These are phyloP conservation scores for Claviceps citrina DNA, from an alignment of 2,329 filamentous ascomycete genomes.

Conservation along the genomic window DNA sequence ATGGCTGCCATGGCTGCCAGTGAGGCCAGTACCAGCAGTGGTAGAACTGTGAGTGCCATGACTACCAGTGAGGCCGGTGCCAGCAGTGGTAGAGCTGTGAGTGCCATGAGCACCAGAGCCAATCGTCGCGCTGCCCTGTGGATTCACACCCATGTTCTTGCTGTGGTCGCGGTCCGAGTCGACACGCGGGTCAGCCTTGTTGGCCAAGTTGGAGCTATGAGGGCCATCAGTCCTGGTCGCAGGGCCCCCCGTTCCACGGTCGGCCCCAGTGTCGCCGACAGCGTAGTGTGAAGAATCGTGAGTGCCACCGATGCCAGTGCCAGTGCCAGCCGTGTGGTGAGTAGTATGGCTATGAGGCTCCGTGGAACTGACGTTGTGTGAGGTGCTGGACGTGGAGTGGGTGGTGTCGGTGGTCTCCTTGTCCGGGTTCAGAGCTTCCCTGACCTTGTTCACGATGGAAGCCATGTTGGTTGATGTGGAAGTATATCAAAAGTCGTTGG, in stretches of 20 bases:
- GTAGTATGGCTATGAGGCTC: conserved; percentile 39
- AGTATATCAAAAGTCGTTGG: neutral
- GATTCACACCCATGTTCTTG: conserved; percentile 18
- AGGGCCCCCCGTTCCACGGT: conserved; percentile 11
- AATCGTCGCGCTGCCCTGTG: conserved; percentile 13
- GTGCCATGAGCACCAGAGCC: conserved; percentile 1
- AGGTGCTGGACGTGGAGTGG: conserved; percentile 1
- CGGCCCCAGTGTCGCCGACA: conserved; percentile 5
- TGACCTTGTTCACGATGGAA: conserved; percentile 42
- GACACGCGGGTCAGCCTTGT: conserved; percentile 38
- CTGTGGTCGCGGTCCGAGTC: conserved; percentile 35
- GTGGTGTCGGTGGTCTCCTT: conserved; percentile 14
- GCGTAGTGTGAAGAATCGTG: conserved; percentile 21
- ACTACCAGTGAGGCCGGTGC: too few species aligned
- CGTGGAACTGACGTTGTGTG: conserved; percentile 23
- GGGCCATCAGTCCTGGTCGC: conserved; percentile 25
- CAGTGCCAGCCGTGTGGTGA: conserved; percentile 14
- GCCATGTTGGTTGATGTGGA: conserved; percentile 27
- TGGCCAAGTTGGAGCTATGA: conserved; percentile 30
- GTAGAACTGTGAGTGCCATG: conserved; percentile 1
- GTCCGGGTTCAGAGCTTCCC: conserved; percentile 36
- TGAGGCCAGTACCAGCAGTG: too few species aligned
- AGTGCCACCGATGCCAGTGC: conserved; percentile 10
- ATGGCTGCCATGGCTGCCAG: conserved; percentile 7
- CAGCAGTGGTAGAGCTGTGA: conserved; percentile 2